Percentiles rank a stretch among this genome's conserved stretches.
These are phyloP conservation scores for Schizophyllum commune DNA, from an alignment of 1,284 basidiomycete species.

Conservation along the genomic window DNA sequence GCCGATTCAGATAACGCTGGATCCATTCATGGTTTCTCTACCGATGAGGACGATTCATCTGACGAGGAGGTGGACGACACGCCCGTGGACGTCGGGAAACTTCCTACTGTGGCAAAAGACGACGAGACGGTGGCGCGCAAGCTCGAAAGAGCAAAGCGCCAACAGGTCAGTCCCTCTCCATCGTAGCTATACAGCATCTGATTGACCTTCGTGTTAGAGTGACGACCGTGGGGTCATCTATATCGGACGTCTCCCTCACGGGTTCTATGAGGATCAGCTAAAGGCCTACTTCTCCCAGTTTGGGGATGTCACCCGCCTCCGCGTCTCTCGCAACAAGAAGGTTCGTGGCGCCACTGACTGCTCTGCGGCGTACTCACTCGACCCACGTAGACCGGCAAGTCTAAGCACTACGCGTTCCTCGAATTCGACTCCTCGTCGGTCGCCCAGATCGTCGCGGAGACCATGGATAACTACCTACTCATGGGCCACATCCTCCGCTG, in stretches of 20 bases:
- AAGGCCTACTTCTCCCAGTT: constrained; percentile 93
- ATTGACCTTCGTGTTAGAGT: constrained; percentile 31
- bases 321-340: constrained; percentile 92
- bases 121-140: constrained; percentile 73
- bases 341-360: constrained; percentile 28
- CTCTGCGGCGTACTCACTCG: neutral
- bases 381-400: constrained; percentile 74
- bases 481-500: constrained; percentile 91
- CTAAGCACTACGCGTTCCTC: constrained; percentile 96
- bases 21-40: constrained; percentile 66
- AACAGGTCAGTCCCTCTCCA: constrained; percentile 47
- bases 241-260: constrained; percentile 89
- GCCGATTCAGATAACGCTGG: constrained; percentile 28
- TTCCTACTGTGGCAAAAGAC: constrained; percentile 83
- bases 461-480: constrained; percentile 98
- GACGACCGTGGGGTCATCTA: constrained; percentile 82
- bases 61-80: constrained; percentile 64
- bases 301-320: constrained; percentile 82
- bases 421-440: constrained; percentile 90
- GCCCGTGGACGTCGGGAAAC: constrained; percentile 56
- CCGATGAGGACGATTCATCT: constrained; percentile 75
- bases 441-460: constrained; percentile 93
- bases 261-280: constrained; percentile 95
- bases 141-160: constrained; percentile 76
- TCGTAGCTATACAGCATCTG: constrained; percentile 2